Evolutionary conservation across 495 filamentous ascomycete species (phyloP).

Genomic region (Apiosordaria backusii): DNA sequence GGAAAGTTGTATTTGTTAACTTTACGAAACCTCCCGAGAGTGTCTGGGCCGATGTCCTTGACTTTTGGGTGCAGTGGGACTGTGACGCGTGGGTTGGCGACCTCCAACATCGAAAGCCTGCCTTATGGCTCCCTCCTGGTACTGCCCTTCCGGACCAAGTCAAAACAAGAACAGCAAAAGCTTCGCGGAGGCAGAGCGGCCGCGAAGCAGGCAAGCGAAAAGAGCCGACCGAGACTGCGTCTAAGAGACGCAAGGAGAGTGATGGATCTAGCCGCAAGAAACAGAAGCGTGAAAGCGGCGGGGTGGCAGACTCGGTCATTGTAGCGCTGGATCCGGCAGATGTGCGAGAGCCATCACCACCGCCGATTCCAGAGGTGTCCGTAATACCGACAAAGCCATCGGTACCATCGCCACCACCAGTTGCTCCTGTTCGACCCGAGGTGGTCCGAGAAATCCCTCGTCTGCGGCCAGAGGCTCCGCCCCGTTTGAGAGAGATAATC

Average conservation of each 20-base stretch:
- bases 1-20: constrained; percentile 67
- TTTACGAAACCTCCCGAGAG: constrained; percentile 64
- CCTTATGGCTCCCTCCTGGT: constrained; percentile 53
- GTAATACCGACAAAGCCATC: neutral
- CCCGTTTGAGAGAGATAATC: neutral
- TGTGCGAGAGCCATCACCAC: neutral
- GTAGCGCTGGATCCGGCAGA: neutral
- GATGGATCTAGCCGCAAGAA: constrained; percentile 4
- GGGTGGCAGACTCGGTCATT: neutral
- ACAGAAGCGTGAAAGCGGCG: constrained; percentile 8
- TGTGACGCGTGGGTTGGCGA: constrained; percentile 67
- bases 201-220: constrained; percentile 29
- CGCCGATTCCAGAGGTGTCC: neutral
- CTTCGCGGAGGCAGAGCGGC: constrained; percentile 28
- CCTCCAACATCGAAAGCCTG: constrained; percentile 51
- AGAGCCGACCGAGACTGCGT: constrained; percentile 19
- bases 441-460: constrained; percentile 7
- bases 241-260: constrained; percentile 22
- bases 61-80: constrained; percentile 68
- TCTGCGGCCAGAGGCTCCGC: constrained; percentile 5
- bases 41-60: constrained; percentile 63
- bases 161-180: constrained; percentile 28
- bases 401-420: neutral
- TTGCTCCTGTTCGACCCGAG: neutral
- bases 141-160: constrained; percentile 32